Base-by-base conservation (phyloP, 1,284 basidiomycete species). In the Tetrapyrgos nigripes region DNA sequence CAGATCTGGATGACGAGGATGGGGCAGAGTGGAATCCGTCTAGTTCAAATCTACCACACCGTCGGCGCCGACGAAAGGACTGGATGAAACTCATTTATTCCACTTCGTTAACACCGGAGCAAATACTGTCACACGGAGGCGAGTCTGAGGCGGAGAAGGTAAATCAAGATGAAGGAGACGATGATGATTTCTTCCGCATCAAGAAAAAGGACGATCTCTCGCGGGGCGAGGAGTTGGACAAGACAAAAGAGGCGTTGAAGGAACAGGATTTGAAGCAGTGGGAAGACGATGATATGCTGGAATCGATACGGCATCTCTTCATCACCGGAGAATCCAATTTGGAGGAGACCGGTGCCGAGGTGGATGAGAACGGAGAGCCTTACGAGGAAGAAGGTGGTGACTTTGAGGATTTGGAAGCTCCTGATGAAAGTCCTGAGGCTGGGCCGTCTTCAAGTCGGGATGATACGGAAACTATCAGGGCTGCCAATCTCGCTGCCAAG, bases 61-160 rank as follows among this genome's bases (percentile, higher is more conserved):
- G 76, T 17, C 74, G 79, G 17, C 77, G 79, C 58, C 75, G 76
- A 60, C 76, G 78, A 53, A 86, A 84, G 65, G 88, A 97, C 70
- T 92, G 96, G 83, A 94, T 91, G 73, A 88, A 89, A 51, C 83
- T 97, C 56, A 94, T 98, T 55, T 98, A 98, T 73, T 81, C 84
- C 44, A 86, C 85, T 37, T 75, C 83, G 9, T 78, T 93, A 10
- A 85, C 90, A 1, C 89, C 94, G 0, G 83, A 86, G 58, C 83
- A 94, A 67, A 89, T 97, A 43, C 74, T 90, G 0, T 72, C 75
- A 1, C 85, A 85, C 5, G 73, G 73, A 17, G 24, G 40, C 13
- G 27, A 45, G 4, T 40, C 29, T 29, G 26, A 59, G 62, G 55
- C 31, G 37, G 59, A 70, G 2, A 62, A 68, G 19, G 49, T 50